Base-by-base conservation (phyloP, 306 rosid genomes). In the Castanospermum australe region DNA sequence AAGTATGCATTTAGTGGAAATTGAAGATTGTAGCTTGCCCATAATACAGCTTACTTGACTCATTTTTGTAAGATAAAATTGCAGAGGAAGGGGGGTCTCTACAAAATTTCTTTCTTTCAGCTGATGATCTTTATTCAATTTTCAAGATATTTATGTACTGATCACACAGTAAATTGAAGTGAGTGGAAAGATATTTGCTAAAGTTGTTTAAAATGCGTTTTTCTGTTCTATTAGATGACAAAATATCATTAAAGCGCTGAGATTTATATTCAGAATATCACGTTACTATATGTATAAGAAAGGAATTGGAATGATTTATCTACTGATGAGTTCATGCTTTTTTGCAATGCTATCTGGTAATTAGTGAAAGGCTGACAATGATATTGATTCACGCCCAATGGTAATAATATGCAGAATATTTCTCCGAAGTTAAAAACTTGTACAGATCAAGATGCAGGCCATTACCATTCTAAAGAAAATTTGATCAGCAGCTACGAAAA, bases 391-490 rank as follows among this genome's bases (percentile, higher is more conserved):
- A 67, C 8, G 63, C 35, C 44, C 4, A 44, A 15, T 18, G 38
- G 13, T 10, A 52, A 62, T 39, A 42, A 62, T 79, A 39, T 76
- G 64, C 74, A 82, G 1, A 82, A 62, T 64, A 75, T 21, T 75
- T 79, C 45, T 69, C 59, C 56, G 44, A 7, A 70, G 33, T 28
- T 69, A 17, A 76, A 75, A 67, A 70, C 56, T 68, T 33, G 66
- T 33, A 67, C 25, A 74, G 2, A 81, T 73, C 48, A 81, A 57
- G 74, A 73, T 67, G 76, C 81, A 62, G 50, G 35, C 50, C 67
- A 32, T 38, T 68, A 65, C 32, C 24, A 28, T 76, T 28, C 59
- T 21, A 47, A 33, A 17, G 50, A 36, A 67, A 54, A 76, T 71
- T 80, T 60, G 41, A 78, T 44, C 63, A 35, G 76, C 21, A 62